Evolutionary conservation across 2,329 filamentous ascomycete genomes (phyloP).

Genomic region (Monilinia fructigena): DNA sequence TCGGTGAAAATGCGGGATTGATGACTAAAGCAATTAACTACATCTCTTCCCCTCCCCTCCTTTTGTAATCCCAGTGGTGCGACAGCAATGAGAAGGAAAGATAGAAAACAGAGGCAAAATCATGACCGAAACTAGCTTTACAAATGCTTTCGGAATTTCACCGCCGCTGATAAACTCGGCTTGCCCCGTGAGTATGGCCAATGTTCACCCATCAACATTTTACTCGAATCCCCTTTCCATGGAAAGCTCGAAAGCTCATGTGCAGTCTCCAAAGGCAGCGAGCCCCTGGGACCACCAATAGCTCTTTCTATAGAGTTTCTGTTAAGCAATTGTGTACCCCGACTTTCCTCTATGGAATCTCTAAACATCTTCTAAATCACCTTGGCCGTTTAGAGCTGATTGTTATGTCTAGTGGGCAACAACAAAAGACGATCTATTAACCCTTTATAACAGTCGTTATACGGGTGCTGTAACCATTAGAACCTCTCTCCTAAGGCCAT

Average conservation of each 20-base stretch:
- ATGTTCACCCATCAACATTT: too few relatives aligned
- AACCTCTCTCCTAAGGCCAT: constrained; percentile 65
- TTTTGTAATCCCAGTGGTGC: neutral
- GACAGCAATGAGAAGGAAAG: neutral
- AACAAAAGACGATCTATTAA: constrained; percentile 57
- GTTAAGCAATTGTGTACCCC: too few relatives aligned
- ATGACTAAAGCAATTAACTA: neutral
- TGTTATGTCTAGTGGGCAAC: constrained; percentile 59
- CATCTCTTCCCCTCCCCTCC: neutral
- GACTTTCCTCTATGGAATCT: neutral
- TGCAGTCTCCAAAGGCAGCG: neutral
- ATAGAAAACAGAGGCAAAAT: neutral
- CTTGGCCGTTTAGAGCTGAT: neutral
- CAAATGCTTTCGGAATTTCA: constrained; percentile 23
- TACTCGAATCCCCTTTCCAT: neutral
- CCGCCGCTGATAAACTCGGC: constrained; percentile 70
- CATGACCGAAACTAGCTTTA: neutral
- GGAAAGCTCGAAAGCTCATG: neutral
- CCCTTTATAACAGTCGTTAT: constrained; percentile 58
- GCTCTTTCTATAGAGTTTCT: neutral
- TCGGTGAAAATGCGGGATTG: neutral
- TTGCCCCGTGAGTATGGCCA: constrained; percentile 48
- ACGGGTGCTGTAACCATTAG: constrained; percentile 75
- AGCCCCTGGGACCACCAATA: neutral
- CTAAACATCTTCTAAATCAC: neutral